phyloP scores from a whole-genome alignment of 768 basidiomycete species.

The Tephrocybe sp. region DNA sequence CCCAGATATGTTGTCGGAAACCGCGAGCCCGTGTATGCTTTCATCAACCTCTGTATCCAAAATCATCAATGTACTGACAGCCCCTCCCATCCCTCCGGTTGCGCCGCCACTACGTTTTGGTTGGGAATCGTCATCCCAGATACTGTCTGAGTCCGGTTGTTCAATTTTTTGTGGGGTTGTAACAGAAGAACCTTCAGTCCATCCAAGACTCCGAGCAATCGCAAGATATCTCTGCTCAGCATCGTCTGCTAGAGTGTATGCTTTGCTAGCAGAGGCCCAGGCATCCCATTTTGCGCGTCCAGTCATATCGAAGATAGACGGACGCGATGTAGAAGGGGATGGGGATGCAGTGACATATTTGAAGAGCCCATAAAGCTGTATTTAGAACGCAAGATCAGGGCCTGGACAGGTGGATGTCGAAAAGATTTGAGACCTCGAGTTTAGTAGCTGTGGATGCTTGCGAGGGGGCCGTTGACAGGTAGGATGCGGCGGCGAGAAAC shows the following conservation, averaged over 20 bases:
- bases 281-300: slow-evolving; percentile 89
- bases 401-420: slow-evolving; percentile 34
- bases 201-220: slow-evolving; percentile 69
- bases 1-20: slow-evolving; percentile 50
- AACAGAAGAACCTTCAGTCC: slow-evolving; percentile 39
- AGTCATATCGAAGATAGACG: slow-evolving; percentile 76
- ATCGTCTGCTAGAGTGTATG: slow-evolving; percentile 41
- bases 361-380: slow-evolving; percentile 83
- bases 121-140: slow-evolving; percentile 46
- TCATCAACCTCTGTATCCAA: slow-evolving; percentile 32
- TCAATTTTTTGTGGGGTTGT: slow-evolving; percentile 11
- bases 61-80: slow-evolving; percentile 60
- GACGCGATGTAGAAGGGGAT: slow-evolving; percentile 55
- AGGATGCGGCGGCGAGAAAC: slow-evolving; percentile 63
- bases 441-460: slow-evolving; percentile 61
- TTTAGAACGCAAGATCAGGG: slow-evolving; percentile 29
- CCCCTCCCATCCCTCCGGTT: slow-evolving; percentile 53
- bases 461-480: slow-evolving; percentile 58
- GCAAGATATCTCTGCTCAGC: slow-evolving; percentile 69
- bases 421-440: slow-evolving; percentile 64
- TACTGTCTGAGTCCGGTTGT: slow-evolving; percentile 33
- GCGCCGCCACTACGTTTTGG: slow-evolving; percentile 25
- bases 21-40: slow-evolving; percentile 61
- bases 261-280: slow-evolving; percentile 57
- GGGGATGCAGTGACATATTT: slow-evolving; percentile 68